Conservation (phyloP, 306 rosid genomes). For the Arachis stenosperma region DNA sequence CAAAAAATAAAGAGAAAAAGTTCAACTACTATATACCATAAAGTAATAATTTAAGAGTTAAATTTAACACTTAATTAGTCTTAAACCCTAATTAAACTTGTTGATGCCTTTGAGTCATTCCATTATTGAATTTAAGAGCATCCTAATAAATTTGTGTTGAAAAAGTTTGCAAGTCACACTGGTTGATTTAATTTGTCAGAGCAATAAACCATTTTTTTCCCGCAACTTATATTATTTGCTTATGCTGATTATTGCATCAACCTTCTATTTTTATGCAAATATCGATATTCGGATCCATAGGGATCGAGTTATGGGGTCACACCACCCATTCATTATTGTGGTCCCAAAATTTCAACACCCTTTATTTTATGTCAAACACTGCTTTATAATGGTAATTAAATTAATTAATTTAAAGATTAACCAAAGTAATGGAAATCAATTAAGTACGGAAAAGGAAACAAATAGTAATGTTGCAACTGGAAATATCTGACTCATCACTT, state of each 20-base stretch:
- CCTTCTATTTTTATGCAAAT: not conserved
- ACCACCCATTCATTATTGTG: not conserved
- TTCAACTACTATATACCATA: too few species aligned
- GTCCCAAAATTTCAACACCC: not conserved
- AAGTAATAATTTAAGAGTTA: too few species aligned
- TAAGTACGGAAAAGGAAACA: not conserved
- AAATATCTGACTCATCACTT: not conserved
- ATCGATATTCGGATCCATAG: not conserved
- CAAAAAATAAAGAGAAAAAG: too few species aligned
- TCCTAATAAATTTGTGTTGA: not conserved
- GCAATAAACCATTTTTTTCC: not conserved
- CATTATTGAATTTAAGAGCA: not conserved
- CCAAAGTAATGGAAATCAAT: not conserved
- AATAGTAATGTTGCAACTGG: constrained; percentile 1
- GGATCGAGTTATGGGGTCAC: constrained; percentile 11
- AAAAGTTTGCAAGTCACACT: not conserved
- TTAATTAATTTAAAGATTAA: not conserved
- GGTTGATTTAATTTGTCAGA: not conserved
- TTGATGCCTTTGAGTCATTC: too few species aligned
- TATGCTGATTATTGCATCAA: not conserved
- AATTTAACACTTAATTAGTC: too few species aligned
- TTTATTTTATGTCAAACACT: not conserved
- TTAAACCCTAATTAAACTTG: too few species aligned
- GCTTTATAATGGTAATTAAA: not conserved
- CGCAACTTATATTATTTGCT: not conserved